These are phyloP conservation scores for Hypoxylon sp. DNA, from an alignment of 2,329 filamentous ascomycete species.

Conservation along the genomic window DNA sequence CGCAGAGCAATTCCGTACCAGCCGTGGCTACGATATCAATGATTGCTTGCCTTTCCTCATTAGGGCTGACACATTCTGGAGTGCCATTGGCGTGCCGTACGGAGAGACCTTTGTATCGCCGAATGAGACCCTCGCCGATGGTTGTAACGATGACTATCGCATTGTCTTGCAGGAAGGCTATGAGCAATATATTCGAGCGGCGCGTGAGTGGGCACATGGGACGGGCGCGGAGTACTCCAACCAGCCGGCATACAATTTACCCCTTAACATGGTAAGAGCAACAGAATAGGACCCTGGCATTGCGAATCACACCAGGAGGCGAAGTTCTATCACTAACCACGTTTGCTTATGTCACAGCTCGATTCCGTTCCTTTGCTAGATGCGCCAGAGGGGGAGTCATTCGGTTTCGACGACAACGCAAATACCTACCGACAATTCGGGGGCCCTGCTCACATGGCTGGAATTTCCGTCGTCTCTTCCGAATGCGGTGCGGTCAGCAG, in stretches of 20 bases:
- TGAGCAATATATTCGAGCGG: not conserved
- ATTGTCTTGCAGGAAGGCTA: not conserved
- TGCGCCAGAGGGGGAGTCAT: not conserved
- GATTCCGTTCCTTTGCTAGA: not conserved
- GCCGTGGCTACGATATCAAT: conserved; percentile 1
- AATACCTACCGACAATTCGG: not conserved
- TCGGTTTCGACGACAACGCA: not conserved
- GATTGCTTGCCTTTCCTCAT: not conserved
- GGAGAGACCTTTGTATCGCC: not conserved
- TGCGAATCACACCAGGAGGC: no score
- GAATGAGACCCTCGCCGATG: not conserved
- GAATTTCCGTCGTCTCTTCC: not conserved
- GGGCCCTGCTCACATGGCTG: conserved; percentile 1
- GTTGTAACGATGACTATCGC: conserved; percentile 1
- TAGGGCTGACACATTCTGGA: not conserved
- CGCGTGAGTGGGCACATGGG: not conserved
- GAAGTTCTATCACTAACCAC: not conserved
- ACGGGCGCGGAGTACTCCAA: not conserved
- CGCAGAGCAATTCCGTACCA: not conserved
- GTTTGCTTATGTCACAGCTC: not conserved
- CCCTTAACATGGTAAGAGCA: not conserved
- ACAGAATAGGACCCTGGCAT: not conserved
- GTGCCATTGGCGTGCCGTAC: not conserved
- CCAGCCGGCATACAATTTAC: conserved; percentile 3
- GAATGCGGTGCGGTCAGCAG: not conserved